Evolutionary conservation across 2,329 filamentous ascomycete species (phyloP), one percentile per base, ranked within the genome.

Genomic region (Ophiocordyceps polyrhachis-furcata): DNA sequence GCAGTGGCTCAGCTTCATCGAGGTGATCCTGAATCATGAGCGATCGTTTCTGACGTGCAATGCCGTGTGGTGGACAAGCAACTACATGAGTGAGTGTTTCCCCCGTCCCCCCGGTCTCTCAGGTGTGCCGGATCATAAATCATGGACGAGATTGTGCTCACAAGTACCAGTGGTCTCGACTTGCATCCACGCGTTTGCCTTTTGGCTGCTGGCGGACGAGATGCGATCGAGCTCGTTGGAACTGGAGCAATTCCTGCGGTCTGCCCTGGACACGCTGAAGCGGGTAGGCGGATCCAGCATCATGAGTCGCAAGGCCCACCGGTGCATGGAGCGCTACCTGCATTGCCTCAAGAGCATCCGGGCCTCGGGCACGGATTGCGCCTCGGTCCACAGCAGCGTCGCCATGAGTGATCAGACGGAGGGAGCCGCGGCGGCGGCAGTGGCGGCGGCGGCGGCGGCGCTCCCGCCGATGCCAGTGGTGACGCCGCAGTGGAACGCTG

Each of bases 21-120:
- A 50, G 2, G 40, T 46, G 9, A 47, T 57, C 4, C 25, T 55
- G 2, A 45, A 43, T 2, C 43, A 51, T n/a, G 40, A 49, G 4
- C 50, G 47, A 6, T 28, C 41, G 2, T 58, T 57, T 40, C 44
- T 57, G 21, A 51, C 49, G 31, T 21, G 46, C 14, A 57, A 58
- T 41, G 55, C 53, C 1, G 47, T 52, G 14, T 59, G 56, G 56
- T 59, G 56, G 56, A 49, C 52, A n/a, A 57, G 54, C 44, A 59
- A 59, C 43, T 59, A 57, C 40, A 52, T 50, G 45, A 49, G 56
- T 57, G 49, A 43, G 55, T 50, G 11, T n/a, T 37, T 15, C 9
- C 17, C 15, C n/a, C n/a, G 13, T 14, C 31, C 31, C 12, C n/a
- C n/a, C n/a, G n/a, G n/a, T n/a, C n/a, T n/a, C n/a, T n/a, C n/a